Evolutionary conservation across 2,329 filamentous ascomycete species (phyloP).

Genomic region (Cytospora piceicola): DNA sequence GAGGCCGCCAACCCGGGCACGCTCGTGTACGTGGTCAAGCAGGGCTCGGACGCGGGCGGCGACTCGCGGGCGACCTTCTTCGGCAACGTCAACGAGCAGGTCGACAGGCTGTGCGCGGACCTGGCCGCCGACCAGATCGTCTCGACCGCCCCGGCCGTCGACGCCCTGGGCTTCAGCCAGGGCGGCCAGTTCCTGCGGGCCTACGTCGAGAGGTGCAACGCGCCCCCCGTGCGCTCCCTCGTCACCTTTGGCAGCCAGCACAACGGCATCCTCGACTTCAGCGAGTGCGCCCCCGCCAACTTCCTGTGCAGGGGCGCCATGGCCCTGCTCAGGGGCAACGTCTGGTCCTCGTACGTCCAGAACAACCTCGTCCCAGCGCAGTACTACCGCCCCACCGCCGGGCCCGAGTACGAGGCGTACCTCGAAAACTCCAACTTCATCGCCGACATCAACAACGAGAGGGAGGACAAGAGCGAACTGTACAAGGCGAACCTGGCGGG

Average conservation of each 20-base stretch:
- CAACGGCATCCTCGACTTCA: constrained; percentile 87
- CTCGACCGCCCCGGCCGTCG: constrained; percentile 78
- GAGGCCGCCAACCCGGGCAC: constrained; percentile 78
- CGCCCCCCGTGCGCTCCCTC: constrained; percentile 73
- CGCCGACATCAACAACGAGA: constrained; percentile 96
- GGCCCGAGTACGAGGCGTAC: constrained; percentile 68
- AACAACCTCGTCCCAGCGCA: constrained; percentile 84
- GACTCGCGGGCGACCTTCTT: constrained; percentile 89
- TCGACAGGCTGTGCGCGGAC: constrained; percentile 76
- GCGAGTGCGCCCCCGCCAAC: constrained; percentile 71
- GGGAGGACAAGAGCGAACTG: constrained; percentile 68
- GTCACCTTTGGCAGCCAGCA: constrained; percentile 91
- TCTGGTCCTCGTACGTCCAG: constrained; percentile 81
- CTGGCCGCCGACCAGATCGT: constrained; percentile 78
- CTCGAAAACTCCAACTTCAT: constrained; percentile 83
- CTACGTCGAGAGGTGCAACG: constrained; percentile 86
- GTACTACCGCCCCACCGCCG: constrained; percentile 76
- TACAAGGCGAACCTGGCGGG: constrained; percentile 73
- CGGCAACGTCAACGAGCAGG: constrained; percentile 82
- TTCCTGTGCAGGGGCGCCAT: constrained; percentile 82
- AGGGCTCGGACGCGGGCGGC: constrained; percentile 65
- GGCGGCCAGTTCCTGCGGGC: constrained; percentile 95
- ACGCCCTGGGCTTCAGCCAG: constrained; percentile 93
- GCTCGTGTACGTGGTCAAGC: constrained; percentile 76
- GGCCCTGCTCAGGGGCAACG: constrained; percentile 76